A percentile compares a stretch with the other conserved stretches of the same genome.
Conservation (phyloP, 2,329 filamentous ascomycete genomes). For the Epichloe hybrida region DNA sequence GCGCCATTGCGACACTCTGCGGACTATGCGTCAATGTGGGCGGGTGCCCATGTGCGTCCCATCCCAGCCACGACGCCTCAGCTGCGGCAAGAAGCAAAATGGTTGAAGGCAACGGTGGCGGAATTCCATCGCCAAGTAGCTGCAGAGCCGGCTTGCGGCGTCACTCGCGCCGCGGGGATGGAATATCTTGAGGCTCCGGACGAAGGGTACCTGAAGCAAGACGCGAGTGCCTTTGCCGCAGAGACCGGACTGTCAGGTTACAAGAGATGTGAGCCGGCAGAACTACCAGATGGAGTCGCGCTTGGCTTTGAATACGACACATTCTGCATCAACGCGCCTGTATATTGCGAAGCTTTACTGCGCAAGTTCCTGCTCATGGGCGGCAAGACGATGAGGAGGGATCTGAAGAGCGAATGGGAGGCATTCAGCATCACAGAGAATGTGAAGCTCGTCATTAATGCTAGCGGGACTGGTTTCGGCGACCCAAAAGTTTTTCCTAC, state of each 20-base stretch:
- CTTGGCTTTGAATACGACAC: conserved; percentile 39
- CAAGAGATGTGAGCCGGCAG: conserved; percentile 15
- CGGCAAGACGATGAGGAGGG: conserved; percentile 14
- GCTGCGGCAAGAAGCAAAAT: conserved; percentile 17
- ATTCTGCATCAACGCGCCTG: conserved; percentile 40
- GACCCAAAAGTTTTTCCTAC: conserved; percentile 21
- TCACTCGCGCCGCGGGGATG: conserved; percentile 34
- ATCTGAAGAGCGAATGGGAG: conserved; percentile 20
- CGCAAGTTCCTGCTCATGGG: conserved; percentile 19
- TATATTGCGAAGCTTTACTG: conserved; percentile 31
- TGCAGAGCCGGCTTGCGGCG: conserved; percentile 23
- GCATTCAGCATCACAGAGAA: conserved; percentile 13
- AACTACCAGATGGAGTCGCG: conserved; percentile 28
- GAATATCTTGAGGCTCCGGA: conserved; percentile 37
- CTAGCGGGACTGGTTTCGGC: conserved; percentile 21
- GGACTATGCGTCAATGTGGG: conserved; percentile 44
- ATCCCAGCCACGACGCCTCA: conserved; percentile 26
- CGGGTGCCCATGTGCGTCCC: conserved; percentile 41
- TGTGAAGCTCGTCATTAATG: conserved; percentile 18
- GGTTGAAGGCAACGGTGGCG: conserved; percentile 16
- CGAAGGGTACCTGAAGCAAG: conserved; percentile 22
- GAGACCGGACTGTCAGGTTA: conserved; percentile 17
- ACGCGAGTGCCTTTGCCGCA: conserved; percentile 11
- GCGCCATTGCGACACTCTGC: conserved; percentile 16
- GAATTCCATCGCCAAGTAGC: conserved; percentile 13